Evolutionary conservation across 495 filamentous ascomycete species (phyloP), one percentile per base, ranked within the genome.

Genomic region (Aspergillus kassunensis): DNA sequence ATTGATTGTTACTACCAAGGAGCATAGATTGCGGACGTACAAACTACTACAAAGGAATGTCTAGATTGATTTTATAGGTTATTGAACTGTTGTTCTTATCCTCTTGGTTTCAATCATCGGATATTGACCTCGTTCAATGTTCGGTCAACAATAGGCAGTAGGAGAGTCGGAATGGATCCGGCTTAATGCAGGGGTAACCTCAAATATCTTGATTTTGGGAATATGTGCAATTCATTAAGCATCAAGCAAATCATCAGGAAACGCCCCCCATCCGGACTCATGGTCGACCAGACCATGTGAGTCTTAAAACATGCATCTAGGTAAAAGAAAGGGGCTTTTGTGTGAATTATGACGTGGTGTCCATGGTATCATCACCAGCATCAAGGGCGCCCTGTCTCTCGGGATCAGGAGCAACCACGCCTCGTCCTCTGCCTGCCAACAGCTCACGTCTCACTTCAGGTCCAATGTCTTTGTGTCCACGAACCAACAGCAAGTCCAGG

Each of bases 341-440:
- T 43, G 12, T 78, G 49, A 18, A 82, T 60, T 72, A 74, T 60
- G 71, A 64, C 25, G 64, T 68, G 36, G 73, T 57, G 55, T 89
- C 76, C 89, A 95, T 96, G 18, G 89, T 95, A 70, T 97, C 90
- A 71, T 97, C 92, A n/a, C 90, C 92, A 35, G 77, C 83, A 57
- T 77, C 70, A 12, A 71, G 66, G 19, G 68, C 69, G 51, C 86
- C 88, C 48, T 78, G 82, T 24, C 69, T 63, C 37, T 70, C 72
- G 1, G 69, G 66, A 31, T 69, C 70, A 40, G 89, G 84, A 41
- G 86, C 68, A 10, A 83, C 73, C 6, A 92, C 81, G 20, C 93
- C 93, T 56, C 95, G 79, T 10, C 90, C 93, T 64, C 93, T 80
- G 9, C 93, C 93, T 35, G 88, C 91, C 31, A 97, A 67, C 55